phyloP scores from a whole-genome alignment of 2,329 filamentous ascomycete species.

The Colletotrichum coccodes region DNA sequence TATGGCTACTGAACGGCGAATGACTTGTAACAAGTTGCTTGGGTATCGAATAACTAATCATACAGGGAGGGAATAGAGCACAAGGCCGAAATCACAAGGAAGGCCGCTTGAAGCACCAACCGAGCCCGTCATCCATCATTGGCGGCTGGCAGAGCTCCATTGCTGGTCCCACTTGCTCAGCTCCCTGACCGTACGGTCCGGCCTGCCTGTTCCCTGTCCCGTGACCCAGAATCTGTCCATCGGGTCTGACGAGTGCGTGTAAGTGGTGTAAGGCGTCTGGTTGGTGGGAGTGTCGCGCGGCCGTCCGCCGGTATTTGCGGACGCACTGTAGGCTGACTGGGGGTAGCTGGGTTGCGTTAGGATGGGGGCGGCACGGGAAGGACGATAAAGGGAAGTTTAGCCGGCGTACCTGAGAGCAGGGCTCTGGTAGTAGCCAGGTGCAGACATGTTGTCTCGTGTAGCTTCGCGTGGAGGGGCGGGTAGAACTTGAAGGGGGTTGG shows the following conservation, averaged over 20 bases:
- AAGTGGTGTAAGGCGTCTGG: neutral
- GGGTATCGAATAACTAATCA: neutral
- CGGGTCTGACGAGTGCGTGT: neutral
- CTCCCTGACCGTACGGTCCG: neutral
- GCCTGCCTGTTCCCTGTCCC: constrained; percentile 10
- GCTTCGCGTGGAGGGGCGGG: neutral
- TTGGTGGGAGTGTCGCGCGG: neutral
- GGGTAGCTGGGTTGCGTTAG: constrained; percentile 8
- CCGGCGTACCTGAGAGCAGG: constrained; percentile 12
- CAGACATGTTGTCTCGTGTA: constrained; percentile 7
- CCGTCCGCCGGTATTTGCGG: constrained; percentile 18
- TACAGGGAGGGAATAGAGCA: neutral
- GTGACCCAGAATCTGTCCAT: constrained; percentile 21
- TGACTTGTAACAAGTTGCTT: neutral
- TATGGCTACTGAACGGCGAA: neutral
- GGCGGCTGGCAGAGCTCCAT: constrained; percentile 13
- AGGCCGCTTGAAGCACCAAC: neutral
- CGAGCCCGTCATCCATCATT: neutral
- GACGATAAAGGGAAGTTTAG: neutral
- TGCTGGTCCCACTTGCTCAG: constrained; percentile 6
- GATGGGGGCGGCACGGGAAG: neutral
- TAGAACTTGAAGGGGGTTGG: neutral
- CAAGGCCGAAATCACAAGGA: neutral
- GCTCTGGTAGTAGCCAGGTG: neutral
- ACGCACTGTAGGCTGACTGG: constrained; percentile 17